phyloP scores from a whole-genome alignment of 1,139 yeast species.

The Petasospora rhodanensis region DNA sequence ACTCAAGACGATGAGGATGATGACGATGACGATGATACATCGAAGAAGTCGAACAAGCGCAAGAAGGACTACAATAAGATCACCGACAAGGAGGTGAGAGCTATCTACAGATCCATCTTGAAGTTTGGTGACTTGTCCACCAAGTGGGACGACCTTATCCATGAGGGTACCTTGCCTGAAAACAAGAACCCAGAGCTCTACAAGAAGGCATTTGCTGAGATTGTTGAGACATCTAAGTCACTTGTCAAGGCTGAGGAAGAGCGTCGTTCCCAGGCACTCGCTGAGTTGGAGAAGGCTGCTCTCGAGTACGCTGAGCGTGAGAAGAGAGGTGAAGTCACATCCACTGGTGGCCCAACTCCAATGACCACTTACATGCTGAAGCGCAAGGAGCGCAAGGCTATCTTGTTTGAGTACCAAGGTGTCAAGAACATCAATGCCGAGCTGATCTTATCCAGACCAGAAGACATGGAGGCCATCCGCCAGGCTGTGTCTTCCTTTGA shows the following conservation, averaged over 20 bases:
- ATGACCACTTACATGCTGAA: constrained; percentile 47
- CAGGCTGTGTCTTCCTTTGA: constrained; percentile 48
- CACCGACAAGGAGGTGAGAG: constrained; percentile 84
- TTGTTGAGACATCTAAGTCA: constrained; percentile 57
- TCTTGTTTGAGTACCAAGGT: constrained; percentile 82
- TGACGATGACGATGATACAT: constrained; percentile 35
- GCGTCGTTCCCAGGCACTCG: constrained; percentile 51
- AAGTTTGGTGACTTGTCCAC: constrained; percentile 76
- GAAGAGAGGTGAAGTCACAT: constrained; percentile 37
- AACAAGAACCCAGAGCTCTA: constrained; percentile 82
- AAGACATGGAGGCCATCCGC: constrained; percentile 67
- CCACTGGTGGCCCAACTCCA: constrained; percentile 32
- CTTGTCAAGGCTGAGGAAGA: constrained; percentile 64
- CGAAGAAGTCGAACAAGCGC: constrained; percentile 24
- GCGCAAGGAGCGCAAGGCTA: constrained; percentile 81
- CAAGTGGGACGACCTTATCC: constrained; percentile 84
- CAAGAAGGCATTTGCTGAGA: constrained; percentile 69
- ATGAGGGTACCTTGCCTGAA: constrained; percentile 79
- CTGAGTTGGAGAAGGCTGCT: constrained; percentile 60
- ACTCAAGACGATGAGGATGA: constrained; percentile 39
- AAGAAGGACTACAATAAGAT: constrained; percentile 45
- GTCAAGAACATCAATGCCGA: constrained; percentile 93
- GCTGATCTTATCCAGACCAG: constrained; percentile 73
- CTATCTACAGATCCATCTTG: constrained; percentile 77
- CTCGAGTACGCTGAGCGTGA: constrained; percentile 46